Conservation (phyloP, 768 basidiomycete genomes). For the Neoboletus brunneissimus region DNA sequence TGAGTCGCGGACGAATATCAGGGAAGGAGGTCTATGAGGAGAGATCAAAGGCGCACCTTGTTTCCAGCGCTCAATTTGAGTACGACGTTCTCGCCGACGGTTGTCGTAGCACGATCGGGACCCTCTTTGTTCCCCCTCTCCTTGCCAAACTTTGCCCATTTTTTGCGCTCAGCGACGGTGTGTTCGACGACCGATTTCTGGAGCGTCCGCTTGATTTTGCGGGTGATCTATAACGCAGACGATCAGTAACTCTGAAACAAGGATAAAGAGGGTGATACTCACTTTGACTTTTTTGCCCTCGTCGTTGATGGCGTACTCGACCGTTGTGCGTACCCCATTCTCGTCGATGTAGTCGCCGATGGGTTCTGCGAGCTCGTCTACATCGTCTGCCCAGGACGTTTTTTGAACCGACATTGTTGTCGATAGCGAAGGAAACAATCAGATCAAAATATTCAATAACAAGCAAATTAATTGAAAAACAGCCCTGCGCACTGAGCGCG, state of each 20-base stretch:
- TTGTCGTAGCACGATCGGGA: conserved; percentile 91
- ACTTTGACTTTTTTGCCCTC: conserved; percentile 96
- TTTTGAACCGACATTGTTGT: conserved; percentile 38
- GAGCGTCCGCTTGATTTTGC: conserved; percentile 79
- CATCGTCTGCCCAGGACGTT: conserved; percentile 87
- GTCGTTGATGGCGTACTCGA: conserved; percentile 84
- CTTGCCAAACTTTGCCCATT: conserved; percentile 90
- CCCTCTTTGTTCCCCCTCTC: conserved; percentile 87
- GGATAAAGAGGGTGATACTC: conserved; percentile 1
- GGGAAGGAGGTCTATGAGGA: background rate
- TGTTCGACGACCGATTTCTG: conserved; percentile 94
- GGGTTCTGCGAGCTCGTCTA: conserved; percentile 66
- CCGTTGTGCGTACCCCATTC: conserved; percentile 81
- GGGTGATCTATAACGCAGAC: conserved; percentile 61
- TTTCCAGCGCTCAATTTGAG: conserved; percentile 64
- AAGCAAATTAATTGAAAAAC: too few species aligned
- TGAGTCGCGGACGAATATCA: conserved; percentile 22
- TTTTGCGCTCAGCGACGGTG: conserved; percentile 87
- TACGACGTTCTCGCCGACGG: conserved; percentile 73
- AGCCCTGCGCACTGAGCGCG: too few species aligned
- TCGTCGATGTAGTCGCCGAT: conserved; percentile 74
- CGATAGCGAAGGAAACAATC: conserved; percentile 11
- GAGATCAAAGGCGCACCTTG: conserved; percentile 41
- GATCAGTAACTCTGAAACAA: background rate
- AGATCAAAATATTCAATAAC: conserved; percentile 16